Conservation (phyloP, 2,329 filamentous ascomycete species). For the Sphaceloma murrayae region DNA sequence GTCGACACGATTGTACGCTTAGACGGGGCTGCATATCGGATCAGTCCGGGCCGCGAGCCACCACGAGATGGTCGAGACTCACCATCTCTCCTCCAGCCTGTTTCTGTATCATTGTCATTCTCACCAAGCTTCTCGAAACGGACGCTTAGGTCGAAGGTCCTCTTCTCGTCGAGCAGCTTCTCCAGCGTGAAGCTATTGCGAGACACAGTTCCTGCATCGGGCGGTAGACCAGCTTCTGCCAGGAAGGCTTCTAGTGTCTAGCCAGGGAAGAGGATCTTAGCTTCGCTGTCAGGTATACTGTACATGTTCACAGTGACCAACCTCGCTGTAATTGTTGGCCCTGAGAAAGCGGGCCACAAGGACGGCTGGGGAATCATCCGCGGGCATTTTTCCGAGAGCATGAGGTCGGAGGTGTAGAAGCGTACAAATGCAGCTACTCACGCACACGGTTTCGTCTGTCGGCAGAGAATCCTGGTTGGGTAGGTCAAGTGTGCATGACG, state of each 20-base stretch:
- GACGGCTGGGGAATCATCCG: slow-evolving; percentile 28
- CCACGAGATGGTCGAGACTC: not conserved
- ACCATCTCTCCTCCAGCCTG: slow-evolving; percentile 19
- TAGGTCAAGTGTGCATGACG: too few relatives aligned
- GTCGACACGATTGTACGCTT: slow-evolving; percentile 34
- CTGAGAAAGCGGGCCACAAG: slow-evolving; percentile 32
- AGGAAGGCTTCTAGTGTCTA: slow-evolving; percentile 51
- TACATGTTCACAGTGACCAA: slow-evolving; percentile 17
- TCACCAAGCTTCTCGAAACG: slow-evolving; percentile 47
- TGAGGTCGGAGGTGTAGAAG: not conserved
- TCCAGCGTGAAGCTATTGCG: slow-evolving; percentile 45
- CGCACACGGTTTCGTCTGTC: too few relatives aligned
- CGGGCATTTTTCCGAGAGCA: slow-evolving; percentile 23
- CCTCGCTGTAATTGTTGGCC: slow-evolving; percentile 30
- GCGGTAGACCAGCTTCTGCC: slow-evolving; percentile 44
- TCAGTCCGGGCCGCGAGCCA: slow-evolving; percentile 20
- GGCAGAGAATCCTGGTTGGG: too few relatives aligned
- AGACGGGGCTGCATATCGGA: slow-evolving; percentile 35
- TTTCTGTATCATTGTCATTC: slow-evolving; percentile 29
- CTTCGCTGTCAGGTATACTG: slow-evolving; percentile 10
- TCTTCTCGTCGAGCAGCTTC: slow-evolving; percentile 52
- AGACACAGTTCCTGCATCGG: slow-evolving; percentile 37
- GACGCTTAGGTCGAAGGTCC: slow-evolving; percentile 45
- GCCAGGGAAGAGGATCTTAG: not conserved
- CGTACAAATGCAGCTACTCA: not conserved